These are phyloP conservation scores for Leonotis leonurus DNA, from an alignment of 257 asterid genomes.

Conservation along the genomic window DNA sequence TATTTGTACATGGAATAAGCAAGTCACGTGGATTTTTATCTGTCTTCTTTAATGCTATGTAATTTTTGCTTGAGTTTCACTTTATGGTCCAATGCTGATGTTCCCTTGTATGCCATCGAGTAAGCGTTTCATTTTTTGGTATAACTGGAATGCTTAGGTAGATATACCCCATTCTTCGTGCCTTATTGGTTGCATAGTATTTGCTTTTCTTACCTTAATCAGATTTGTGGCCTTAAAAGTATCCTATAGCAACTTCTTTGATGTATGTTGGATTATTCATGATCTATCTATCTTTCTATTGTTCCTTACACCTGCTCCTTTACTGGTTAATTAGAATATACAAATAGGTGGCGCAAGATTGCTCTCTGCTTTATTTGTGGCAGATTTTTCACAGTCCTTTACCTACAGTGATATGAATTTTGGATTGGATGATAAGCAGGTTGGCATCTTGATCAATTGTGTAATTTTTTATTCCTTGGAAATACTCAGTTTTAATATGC, in stretches of 20 bases:
- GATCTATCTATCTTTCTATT: not conserved
- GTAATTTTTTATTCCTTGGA: constrained; percentile 8
- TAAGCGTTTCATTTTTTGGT: not conserved
- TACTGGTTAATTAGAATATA: constrained; percentile 48
- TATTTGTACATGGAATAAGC: constrained; percentile 1
- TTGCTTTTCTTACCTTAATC: constrained; percentile 17
- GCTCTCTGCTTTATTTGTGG: constrained; percentile 54
- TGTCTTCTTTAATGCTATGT: too few species aligned
- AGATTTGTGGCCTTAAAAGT: not conserved
- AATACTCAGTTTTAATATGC: constrained; percentile 12
- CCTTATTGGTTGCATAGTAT: not conserved
- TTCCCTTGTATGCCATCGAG: constrained; percentile 2
- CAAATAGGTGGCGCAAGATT: constrained; percentile 71
- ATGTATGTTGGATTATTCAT: not conserved
- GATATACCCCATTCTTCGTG: not conserved
- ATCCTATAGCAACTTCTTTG: not conserved
- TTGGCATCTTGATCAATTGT: constrained; percentile 18
- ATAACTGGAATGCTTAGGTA: not conserved
- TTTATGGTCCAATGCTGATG: not conserved
- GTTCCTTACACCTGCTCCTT: constrained; percentile 11
- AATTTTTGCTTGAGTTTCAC: not conserved
- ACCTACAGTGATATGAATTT: constrained; percentile 51
- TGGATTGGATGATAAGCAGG: constrained; percentile 87
- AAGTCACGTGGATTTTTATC: not conserved
- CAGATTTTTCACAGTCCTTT: constrained; percentile 42